A percentile compares a stretch with the other conserved stretches of the same genome.
These are phyloP conservation scores for Solanum bulbocastanum DNA, from an alignment of 257 asterid genomes.

Conservation along the genomic window DNA sequence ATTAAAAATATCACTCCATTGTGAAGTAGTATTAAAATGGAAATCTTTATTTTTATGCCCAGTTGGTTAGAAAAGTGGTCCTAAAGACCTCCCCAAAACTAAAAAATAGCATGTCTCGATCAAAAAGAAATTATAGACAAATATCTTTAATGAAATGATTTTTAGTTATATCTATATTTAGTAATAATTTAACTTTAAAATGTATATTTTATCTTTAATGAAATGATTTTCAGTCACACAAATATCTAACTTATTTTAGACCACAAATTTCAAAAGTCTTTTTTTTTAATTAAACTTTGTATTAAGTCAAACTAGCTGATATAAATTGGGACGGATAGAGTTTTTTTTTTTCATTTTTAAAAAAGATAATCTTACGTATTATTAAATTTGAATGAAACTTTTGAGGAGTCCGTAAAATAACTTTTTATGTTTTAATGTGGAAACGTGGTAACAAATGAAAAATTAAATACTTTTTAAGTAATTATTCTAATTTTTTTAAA, in stretches of 20 bases:
- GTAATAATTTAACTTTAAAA: too few species aligned
- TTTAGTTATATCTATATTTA: too few species aligned
- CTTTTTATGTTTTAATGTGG: not conserved
- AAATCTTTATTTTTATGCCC: not conserved
- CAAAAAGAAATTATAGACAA: not conserved
- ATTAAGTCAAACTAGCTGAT: too few species aligned
- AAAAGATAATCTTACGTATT: not conserved
- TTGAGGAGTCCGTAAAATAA: not conserved
- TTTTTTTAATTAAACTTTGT: too few species aligned
- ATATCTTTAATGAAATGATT: too few species aligned
- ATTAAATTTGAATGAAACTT: not conserved
- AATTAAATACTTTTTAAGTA: not conserved
- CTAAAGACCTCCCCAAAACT: not conserved
- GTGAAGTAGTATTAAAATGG: not conserved
- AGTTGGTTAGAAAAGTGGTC: not conserved
- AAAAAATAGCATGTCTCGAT: not conserved
- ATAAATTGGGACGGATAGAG: too few species aligned
- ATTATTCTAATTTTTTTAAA: not conserved
- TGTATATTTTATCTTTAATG: too few species aligned
- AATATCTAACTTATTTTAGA: too few species aligned
- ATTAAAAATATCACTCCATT: not conserved
- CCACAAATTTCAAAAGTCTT: too few species aligned
- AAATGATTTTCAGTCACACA: too few species aligned
- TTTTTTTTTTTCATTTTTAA: too few species aligned
- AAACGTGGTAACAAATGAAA: not conserved